These are phyloP conservation scores for Diutina pseudorugosa DNA, from an alignment of 1,139 yeast genomes.

Conservation along the genomic window DNA sequence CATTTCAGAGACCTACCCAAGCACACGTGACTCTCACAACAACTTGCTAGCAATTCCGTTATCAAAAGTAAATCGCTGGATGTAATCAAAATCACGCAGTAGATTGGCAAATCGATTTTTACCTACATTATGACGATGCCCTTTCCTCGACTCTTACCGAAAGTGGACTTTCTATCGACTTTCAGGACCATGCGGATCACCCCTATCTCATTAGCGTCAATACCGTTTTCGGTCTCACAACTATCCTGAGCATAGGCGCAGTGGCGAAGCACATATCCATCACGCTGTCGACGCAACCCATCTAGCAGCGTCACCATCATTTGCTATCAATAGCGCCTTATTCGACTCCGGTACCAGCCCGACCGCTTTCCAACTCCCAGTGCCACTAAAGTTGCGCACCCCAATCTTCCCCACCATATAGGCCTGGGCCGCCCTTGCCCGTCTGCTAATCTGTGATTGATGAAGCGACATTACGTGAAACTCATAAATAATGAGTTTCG, in stretches of 20 bases:
- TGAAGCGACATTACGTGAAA: slow-evolving; percentile 13
- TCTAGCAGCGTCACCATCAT: background rate
- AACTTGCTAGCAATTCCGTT: background rate
- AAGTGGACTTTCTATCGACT: background rate
- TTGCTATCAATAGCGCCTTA: background rate
- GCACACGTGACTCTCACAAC: background rate
- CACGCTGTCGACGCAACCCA: background rate
- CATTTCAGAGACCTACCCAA: background rate
- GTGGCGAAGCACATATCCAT: background rate
- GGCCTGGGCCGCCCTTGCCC: background rate
- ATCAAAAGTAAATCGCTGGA: no score
- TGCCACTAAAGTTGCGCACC: background rate
- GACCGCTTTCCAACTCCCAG: background rate
- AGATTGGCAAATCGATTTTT: no score
- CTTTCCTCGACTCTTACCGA: no score
- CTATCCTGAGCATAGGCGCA: background rate
- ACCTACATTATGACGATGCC: background rate
- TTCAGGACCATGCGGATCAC: background rate
- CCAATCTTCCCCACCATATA: background rate
- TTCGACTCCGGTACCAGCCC: background rate
- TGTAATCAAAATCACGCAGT: background rate
- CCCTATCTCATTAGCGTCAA: background rate
- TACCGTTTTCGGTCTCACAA: background rate
- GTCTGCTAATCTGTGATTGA: background rate
- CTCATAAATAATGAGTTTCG: slow-evolving; percentile 27